Conservation (phyloP, 1,284 basidiomycete genomes). For the Microbotryomycetes sp. region DNA sequence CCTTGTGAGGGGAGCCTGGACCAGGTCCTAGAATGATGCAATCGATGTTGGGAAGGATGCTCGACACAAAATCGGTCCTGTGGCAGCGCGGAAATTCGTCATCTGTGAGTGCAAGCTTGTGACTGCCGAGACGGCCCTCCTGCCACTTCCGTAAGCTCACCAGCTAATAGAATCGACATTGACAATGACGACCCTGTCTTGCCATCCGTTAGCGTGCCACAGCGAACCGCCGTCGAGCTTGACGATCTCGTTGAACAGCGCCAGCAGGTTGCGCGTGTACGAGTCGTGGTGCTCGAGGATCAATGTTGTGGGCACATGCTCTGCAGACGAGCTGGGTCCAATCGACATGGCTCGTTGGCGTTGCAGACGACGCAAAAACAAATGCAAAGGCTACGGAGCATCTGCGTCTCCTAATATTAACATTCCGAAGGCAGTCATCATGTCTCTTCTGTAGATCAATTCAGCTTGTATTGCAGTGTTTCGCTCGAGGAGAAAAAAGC, state of each 20-base stretch:
- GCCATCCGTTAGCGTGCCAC: conserved; percentile 16
- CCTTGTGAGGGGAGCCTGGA: conserved; percentile 64
- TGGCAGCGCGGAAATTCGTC: background rate
- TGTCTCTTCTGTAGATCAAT: too few species aligned
- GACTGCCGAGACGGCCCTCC: too few species aligned
- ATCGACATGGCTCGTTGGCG: background rate
- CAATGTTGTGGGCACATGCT: conserved; percentile 44
- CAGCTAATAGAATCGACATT: conserved; percentile 58
- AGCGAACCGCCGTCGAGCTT: conserved; percentile 52
- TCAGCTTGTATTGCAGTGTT: too few species aligned
- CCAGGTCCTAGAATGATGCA: conserved; percentile 69
- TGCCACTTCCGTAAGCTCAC: too few species aligned
- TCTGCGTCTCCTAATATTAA: too few species aligned
- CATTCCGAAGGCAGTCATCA: too few species aligned
- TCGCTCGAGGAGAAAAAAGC: too few species aligned
- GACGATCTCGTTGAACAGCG: conserved; percentile 14
- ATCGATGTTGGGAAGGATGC: conserved; percentile 53
- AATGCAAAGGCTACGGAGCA: too few species aligned
- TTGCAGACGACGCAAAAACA: too few species aligned
- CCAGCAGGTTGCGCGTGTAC: conserved; percentile 61
- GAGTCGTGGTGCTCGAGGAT: conserved; percentile 78
- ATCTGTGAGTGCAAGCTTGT: background rate
- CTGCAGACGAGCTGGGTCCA: background rate
- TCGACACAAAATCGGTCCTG: conserved; percentile 46
- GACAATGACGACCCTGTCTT: conserved; percentile 54